Evolutionary conservation across 352 stramenopile species (phyloP).

Genomic region (Phytophthora chlamydospora): DNA sequence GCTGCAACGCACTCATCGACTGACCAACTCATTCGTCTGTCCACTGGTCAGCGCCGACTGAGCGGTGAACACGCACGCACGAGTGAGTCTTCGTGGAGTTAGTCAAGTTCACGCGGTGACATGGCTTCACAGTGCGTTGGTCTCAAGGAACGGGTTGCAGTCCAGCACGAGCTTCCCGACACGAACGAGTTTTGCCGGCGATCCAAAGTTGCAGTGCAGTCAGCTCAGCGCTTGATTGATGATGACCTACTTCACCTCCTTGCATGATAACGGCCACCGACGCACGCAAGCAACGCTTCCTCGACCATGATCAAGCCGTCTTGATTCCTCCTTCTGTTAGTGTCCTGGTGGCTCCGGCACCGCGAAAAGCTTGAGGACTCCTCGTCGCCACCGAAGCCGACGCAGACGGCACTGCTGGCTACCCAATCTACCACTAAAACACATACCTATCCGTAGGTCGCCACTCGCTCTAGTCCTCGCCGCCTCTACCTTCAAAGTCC

Average conservation of each 20-base stretch:
- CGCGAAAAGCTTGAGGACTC: conserved; percentile 26
- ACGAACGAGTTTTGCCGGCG: conserved; percentile 14
- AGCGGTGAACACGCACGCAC: conserved; percentile 20
- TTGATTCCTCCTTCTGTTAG: conserved; percentile 31
- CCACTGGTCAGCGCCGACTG: conserved; percentile 25
- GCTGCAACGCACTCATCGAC: neutral
- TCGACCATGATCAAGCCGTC: conserved; percentile 27
- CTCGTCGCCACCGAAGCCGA: conserved; percentile 24
- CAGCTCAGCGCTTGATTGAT: too few relatives aligned
- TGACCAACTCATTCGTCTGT: conserved; percentile 16
- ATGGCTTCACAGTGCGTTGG: conserved; percentile 6
- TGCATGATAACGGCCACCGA: neutral
- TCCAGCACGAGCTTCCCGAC: conserved; percentile 9
- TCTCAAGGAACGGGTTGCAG: conserved; percentile 4
- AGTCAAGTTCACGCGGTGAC: conserved; percentile 11
- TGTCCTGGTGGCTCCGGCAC: conserved; percentile 23
- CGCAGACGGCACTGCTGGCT: conserved; percentile 21
- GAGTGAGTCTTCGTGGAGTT: conserved; percentile 8
- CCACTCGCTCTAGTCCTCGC: conserved; percentile 29
- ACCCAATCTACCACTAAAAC: conserved; percentile 38
- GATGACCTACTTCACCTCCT: too few relatives aligned
- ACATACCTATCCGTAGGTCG: conserved; percentile 26
- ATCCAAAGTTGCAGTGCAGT: too few relatives aligned
- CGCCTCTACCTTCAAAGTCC: conserved; percentile 12
- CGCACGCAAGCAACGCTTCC: conserved; percentile 8